These are phyloP conservation scores for Aspergillus conjunctus DNA, from an alignment of 495 filamentous ascomycete species.

Conservation along the genomic window DNA sequence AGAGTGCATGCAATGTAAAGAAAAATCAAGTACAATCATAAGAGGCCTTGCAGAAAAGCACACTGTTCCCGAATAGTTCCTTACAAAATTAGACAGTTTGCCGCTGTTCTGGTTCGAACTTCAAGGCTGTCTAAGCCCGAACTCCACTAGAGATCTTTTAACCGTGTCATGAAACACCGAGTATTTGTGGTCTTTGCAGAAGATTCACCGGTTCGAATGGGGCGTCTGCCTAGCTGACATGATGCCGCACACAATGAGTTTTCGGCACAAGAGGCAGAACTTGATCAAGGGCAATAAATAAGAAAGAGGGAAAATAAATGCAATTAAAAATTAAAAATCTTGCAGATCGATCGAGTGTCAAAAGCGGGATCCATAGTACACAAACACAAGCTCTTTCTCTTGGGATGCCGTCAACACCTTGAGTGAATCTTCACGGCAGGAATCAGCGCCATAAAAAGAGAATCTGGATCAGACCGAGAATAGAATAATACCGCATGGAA, in stretches of 20 bases:
- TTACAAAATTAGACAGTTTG: neutral
- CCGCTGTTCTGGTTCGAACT: neutral
- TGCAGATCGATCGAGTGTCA: no score
- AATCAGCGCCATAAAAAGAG: neutral
- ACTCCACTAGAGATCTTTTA: slow-evolving; percentile 1
- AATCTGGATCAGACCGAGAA: neutral
- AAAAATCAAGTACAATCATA: neutral
- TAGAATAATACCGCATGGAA: neutral
- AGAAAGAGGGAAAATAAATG: no score
- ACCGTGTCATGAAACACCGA: slow-evolving; percentile 1
- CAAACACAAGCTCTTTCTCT: no score
- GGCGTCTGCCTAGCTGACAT: neutral
- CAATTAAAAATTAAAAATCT: no score
- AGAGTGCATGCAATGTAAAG: neutral
- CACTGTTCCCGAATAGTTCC: neutral
- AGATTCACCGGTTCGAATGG: neutral
- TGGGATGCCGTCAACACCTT: no score
- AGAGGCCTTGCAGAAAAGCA: neutral
- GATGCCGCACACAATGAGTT: no score
- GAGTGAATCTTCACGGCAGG: neutral
- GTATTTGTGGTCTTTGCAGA: neutral
- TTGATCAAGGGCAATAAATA: no score
- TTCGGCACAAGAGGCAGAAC: no score
- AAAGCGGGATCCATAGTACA: no score
- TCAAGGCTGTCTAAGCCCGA: neutral